phyloP scores from a whole-genome alignment of 345 rosid species.

The Acer saccharum region DNA sequence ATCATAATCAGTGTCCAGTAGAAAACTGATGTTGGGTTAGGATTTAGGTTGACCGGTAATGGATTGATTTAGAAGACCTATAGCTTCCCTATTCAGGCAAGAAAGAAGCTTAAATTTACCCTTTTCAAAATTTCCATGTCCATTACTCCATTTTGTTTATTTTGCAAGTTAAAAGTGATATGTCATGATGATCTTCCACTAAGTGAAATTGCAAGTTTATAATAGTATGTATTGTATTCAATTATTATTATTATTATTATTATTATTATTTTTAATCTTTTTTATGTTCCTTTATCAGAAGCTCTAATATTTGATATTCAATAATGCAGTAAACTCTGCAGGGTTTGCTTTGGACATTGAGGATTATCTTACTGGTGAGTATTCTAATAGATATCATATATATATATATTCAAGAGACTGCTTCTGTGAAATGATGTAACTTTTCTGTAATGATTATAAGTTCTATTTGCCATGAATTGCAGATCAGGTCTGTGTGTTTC shows the following conservation, averaged over 20 bases:
- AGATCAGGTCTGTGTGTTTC: neutral
- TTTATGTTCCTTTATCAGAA: constrained; percentile 5
- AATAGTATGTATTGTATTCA: neutral
- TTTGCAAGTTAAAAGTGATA: neutral
- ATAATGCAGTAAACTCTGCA: constrained; percentile 62
- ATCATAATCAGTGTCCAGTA: neutral
- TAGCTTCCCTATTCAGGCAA: neutral
- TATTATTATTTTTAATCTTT: neutral
- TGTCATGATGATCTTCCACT: neutral
- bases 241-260: neutral
- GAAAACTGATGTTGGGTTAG: neutral
- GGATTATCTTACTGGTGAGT: constrained; percentile 89
- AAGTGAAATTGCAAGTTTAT: neutral
- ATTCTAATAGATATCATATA: constrained; percentile 7
- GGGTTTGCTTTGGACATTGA: constrained; percentile 79
- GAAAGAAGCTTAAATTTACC: neutral
- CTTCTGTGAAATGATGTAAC: constrained; percentile 8
- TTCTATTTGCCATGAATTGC: neutral
- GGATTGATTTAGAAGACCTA: neutral
- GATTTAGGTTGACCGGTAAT: neutral
- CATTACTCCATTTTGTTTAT: neutral
- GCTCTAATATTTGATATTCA: constrained; percentile 15
- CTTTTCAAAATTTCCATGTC: neutral
- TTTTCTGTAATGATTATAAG: neutral
- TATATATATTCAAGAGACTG: neutral